Conservation (phyloP, 306 rosid species). For the Fragaria ananassa region DNA sequence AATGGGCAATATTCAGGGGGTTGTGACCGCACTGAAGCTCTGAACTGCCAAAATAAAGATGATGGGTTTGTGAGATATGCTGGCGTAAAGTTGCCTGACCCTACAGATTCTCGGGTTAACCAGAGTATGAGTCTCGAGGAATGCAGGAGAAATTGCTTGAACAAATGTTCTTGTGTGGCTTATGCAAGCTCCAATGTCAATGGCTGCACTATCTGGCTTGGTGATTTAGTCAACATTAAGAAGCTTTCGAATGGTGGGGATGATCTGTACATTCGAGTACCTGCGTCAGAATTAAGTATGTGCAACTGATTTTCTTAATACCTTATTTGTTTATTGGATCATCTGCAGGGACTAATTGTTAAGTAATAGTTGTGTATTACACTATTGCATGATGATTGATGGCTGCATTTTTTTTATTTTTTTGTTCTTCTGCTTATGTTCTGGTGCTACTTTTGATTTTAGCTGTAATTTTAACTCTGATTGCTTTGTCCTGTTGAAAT, state of each 20-base stretch:
- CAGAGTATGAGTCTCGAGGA: slow-evolving; percentile 31
- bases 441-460: neutral
- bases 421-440: neutral
- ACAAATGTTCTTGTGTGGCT: slow-evolving; percentile 56
- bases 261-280: slow-evolving; percentile 36
- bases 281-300: slow-evolving; percentile 32
- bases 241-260: slow-evolving; percentile 19
- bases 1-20: slow-evolving; percentile 39
- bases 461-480: neutral
- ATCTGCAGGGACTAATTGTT: neutral
- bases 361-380: neutral
- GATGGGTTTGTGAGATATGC: slow-evolving; percentile 22
- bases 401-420: neutral
- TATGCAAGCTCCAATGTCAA: slow-evolving; percentile 35
- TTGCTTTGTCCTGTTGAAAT: slow-evolving; percentile 2
- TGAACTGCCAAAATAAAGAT: slow-evolving; percentile 32
- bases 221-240: slow-evolving; percentile 37
- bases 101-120: slow-evolving; percentile 32
- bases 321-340: neutral
- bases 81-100: slow-evolving; percentile 41
- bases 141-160: slow-evolving; percentile 44
- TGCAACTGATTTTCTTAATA: neutral
- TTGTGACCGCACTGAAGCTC: slow-evolving; percentile 29
- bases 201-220: slow-evolving; percentile 56
- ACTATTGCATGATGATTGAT: neutral